Evolutionary conservation across 139 green algal genomes (phyloP).

Genomic region (Coelastrella sp.): DNA sequence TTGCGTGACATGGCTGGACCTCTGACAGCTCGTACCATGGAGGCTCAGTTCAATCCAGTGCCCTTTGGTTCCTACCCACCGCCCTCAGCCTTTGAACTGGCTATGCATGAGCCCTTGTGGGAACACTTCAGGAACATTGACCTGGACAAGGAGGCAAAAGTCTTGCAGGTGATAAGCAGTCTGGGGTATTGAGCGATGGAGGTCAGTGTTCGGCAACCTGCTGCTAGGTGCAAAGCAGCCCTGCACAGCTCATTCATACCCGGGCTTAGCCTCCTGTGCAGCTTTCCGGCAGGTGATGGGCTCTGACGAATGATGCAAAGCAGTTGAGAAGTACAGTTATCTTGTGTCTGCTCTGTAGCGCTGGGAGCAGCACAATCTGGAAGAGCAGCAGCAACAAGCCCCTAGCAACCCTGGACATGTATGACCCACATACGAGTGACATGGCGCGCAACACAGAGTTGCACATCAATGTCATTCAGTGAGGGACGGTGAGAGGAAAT

Average conservation of each 20-base stretch:
- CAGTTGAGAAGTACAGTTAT: neutral
- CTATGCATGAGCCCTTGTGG: constrained; percentile 45
- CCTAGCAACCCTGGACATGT: too few relatives aligned
- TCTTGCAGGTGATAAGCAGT: constrained; percentile 72
- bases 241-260: neutral
- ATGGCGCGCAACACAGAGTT: too few relatives aligned
- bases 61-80: constrained; percentile 61
- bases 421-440: too few relatives aligned
- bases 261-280: neutral
- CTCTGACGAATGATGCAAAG: neutral
- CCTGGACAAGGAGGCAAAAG: constrained; percentile 59
- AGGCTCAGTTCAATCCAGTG: constrained; percentile 60
- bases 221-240: neutral
- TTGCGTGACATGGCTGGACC: constrained; percentile 53
- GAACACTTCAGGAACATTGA: constrained; percentile 66
- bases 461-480: too few relatives aligned
- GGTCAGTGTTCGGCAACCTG: neutral
- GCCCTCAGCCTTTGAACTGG: constrained; percentile 31
- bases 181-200: neutral
- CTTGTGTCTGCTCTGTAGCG: constrained; percentile 26
- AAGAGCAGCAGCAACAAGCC: constrained; percentile 35
- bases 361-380: constrained; percentile 58
- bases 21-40: constrained; percentile 57
- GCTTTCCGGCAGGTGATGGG: neutral
- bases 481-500: too few relatives aligned